Conservation (phyloP, 2,329 filamentous ascomycete species). For the Fusarium citri region DNA sequence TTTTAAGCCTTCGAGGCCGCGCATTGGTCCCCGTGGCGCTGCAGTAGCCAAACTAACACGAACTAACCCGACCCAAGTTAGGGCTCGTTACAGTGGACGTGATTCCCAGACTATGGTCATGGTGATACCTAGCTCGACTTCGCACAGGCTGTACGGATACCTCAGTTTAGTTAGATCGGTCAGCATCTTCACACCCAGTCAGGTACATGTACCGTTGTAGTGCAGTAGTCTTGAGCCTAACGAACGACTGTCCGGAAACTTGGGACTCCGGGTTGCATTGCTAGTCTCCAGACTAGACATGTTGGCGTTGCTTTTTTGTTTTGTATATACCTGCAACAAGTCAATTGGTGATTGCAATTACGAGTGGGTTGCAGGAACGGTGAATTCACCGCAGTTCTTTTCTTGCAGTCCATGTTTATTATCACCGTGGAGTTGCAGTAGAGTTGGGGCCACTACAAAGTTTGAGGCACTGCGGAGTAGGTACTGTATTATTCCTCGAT, state of each 20-base stretch:
- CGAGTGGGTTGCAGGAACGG: slow-evolving; percentile 23
- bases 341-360: neutral
- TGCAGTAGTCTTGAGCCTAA: slow-evolving; percentile 13
- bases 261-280: slow-evolving; percentile 29
- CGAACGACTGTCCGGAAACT: slow-evolving; percentile 31
- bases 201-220: slow-evolving; percentile 28
- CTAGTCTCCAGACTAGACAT: slow-evolving; percentile 20
- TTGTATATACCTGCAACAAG: slow-evolving; percentile 7
- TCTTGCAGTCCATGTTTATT: neutral
- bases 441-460: neutral
- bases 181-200: slow-evolving; percentile 21
- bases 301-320: slow-evolving; percentile 10
- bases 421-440: slow-evolving; percentile 6
- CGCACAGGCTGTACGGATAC: neutral
- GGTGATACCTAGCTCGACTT: slow-evolving; percentile 12
- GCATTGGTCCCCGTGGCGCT: slow-evolving; percentile 10
- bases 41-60: neutral
- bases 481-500: neutral
- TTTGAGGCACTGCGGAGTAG: too few relatives aligned
- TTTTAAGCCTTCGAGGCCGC: slow-evolving; percentile 8
- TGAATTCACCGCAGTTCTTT: slow-evolving; percentile 15
- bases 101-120: neutral
- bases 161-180: slow-evolving; percentile 9
- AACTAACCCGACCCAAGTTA: slow-evolving; percentile 20
- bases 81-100: slow-evolving; percentile 8